Base-by-base conservation (phyloP, 1,284 basidiomycete species). In the Melampsora larici-populina region DNA sequence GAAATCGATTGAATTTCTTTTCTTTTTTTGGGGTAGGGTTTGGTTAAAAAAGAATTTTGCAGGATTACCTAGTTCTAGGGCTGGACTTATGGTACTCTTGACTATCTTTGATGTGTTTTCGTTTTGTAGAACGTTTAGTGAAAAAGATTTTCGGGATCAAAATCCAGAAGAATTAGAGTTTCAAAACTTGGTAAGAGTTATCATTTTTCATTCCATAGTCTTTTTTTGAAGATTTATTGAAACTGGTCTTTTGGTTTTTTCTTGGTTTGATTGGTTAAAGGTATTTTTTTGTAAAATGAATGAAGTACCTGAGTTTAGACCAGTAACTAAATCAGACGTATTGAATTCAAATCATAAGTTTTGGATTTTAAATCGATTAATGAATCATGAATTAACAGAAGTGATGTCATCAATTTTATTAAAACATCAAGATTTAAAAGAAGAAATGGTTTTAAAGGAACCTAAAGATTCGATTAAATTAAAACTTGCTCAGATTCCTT, bases 101-200 rank as follows among this genome's bases (percentile, higher is more conserved):
- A 96, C 94, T 0, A 83, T 97, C 2, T 84, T 84, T 86, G 79
- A 86, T 82, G 81, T 88, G 82, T 94, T 96, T 83, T 86, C 86
- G 1, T 87, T 88, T 80, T 97, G 94, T 82, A 88, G 92, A 26
- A 89, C 87, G 0, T 93, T 94, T 86, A 89, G 91, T 79, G 94
- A 96, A 83, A 84, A 86, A 21, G 40, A 49, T 40, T 70, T 63
- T 15, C 17, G 3, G 29, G 33, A 18, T 2, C 62, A 40, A 21
- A 46, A 51, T 36, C 48, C 36, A 5, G 36, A 40, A 5, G 73
- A 68, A 21, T 62, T 43, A 9, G 64, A 60, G 43, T 79, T 55
- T 33, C 24, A 65, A 21, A 81, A 81, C 79, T 33, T 81, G 36
- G 81, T 81, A 60, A 21, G 81, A 43, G 58, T 79, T n/a, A n/a